These are phyloP conservation scores for Trypanosoma scelopori DNA, from an alignment of 208 protist species.

Conservation along the genomic window DNA sequence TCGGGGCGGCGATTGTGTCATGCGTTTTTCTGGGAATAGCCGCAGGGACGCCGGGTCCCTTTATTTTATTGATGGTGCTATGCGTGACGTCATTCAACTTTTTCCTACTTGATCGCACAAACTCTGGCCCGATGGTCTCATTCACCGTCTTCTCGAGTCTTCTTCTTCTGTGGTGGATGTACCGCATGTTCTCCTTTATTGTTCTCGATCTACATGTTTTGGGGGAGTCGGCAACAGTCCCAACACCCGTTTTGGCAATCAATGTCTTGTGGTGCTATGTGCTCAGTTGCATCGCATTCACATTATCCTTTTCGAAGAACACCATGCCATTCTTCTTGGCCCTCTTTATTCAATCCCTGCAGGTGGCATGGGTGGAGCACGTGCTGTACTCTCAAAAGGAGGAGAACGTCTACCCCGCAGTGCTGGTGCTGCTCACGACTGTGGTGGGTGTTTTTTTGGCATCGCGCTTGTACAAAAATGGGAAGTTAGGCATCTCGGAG, in stretches of 20 bases:
- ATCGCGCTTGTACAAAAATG: conserved; percentile 63
- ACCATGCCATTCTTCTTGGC: conserved; percentile 45
- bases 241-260: conserved; percentile 58
- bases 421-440: conserved; percentile 70
- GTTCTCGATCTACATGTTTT: conserved; percentile 81
- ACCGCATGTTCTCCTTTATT: conserved; percentile 85
- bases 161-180: conserved; percentile 89
- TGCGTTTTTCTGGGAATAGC: conserved; percentile 47
- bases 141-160: conserved; percentile 80
- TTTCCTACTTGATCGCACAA: conserved; percentile 77
- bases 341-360: conserved; percentile 66
- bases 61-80: conserved; percentile 55
- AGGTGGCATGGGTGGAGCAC: conserved; percentile 80
- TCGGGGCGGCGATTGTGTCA: conserved; percentile 44
- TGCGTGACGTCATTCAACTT: conserved; percentile 64
- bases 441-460: conserved; percentile 55
- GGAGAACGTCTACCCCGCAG: conserved; percentile 69
- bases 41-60: conserved; percentile 44
- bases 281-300: conserved; percentile 79
- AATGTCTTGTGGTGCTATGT: conserved; percentile 80
- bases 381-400: conserved; percentile 87
- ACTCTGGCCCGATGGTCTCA: conserved; percentile 59
- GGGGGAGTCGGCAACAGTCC: conserved; percentile 61
- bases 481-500: conserved; percentile 39
- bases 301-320: conserved; percentile 59